Evolutionary conservation across 148 eudicot genomes (phyloP).

Genomic region (Rheum nobile): DNA sequence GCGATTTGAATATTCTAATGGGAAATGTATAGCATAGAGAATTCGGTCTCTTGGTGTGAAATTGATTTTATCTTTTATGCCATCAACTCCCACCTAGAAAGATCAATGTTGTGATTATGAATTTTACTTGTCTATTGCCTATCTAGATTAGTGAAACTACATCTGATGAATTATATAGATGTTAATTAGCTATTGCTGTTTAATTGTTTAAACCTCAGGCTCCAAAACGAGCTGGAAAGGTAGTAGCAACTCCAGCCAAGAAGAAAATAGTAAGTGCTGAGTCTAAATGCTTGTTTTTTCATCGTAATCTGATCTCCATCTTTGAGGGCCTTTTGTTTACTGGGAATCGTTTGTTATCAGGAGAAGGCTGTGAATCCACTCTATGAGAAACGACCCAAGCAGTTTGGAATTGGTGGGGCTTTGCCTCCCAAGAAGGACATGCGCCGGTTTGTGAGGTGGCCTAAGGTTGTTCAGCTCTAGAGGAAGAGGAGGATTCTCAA

Average conservation of each 20-base stretch:
- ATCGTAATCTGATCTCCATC: not conserved
- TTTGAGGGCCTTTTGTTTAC: not conserved
- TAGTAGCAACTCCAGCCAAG: not conserved
- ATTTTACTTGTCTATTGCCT: too few relatives aligned
- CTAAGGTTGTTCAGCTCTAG: slow-evolving; percentile 47
- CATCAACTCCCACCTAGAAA: too few relatives aligned
- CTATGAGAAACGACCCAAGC: slow-evolving; percentile 53
- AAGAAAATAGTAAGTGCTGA: not conserved
- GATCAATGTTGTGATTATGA: too few relatives aligned
- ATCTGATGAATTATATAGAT: too few relatives aligned
- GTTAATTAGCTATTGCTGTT: too few relatives aligned
- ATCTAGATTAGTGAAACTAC: too few relatives aligned
- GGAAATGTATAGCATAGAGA: too few relatives aligned
- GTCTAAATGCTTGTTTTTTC: not conserved
- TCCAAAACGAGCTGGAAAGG: not conserved
- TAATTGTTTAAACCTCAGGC: not conserved
- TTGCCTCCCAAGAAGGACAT: slow-evolving; percentile 66
- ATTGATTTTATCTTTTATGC: too few relatives aligned
- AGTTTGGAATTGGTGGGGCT: slow-evolving; percentile 63
- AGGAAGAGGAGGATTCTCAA: slow-evolving; percentile 55
- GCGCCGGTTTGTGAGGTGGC: slow-evolving; percentile 53
- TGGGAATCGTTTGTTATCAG: not conserved
- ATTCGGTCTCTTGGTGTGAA: too few relatives aligned
- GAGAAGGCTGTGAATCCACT: slow-evolving; percentile 56
- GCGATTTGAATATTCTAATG: too few relatives aligned